These are phyloP conservation scores for Sporothrix curviconia DNA, from an alignment of 2,329 filamentous ascomycete species.

Conservation along the genomic window DNA sequence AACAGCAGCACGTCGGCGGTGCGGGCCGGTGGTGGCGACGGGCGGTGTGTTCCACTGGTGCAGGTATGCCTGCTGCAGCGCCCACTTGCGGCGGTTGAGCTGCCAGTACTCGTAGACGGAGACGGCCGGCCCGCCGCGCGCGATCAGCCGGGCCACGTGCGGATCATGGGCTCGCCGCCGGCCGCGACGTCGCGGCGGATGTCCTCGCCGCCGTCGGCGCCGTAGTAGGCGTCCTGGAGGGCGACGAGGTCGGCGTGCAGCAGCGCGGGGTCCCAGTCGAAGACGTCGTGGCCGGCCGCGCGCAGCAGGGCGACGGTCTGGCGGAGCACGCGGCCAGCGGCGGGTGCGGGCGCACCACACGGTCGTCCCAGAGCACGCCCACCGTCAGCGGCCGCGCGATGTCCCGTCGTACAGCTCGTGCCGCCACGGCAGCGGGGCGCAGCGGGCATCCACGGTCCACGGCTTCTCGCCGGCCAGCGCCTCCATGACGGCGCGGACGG, in stretches of 20 bases:
- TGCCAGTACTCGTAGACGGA: constrained; percentile 63
- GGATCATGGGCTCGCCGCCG: constrained; percentile 55
- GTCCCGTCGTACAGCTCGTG: background rate
- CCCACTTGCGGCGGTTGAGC: constrained; percentile 51
- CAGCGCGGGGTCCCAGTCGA: constrained; percentile 45
- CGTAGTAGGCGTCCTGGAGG: constrained; percentile 50
- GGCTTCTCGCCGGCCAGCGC: too few species aligned
- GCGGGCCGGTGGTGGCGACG: constrained; percentile 36
- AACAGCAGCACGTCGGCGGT: constrained; percentile 50
- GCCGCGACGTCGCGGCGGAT: constrained; percentile 46
- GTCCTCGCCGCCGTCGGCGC: constrained; percentile 57
- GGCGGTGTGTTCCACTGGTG: constrained; percentile 49
- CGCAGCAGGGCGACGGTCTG: constrained; percentile 34
- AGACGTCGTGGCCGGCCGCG: constrained; percentile 45
- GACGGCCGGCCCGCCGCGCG: constrained; percentile 44
- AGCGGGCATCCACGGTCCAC: background rate
- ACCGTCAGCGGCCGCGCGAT: background rate
- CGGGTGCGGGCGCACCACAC: background rate
- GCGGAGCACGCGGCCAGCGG: constrained; percentile 33
- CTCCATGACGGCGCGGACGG: background rate
- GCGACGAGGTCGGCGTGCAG: constrained; percentile 43
- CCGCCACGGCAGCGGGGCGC: background rate
- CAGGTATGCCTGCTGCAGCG: constrained; percentile 48
- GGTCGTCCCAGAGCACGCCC: background rate
- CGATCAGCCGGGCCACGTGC: constrained; percentile 51